Conservation (phyloP, 768 basidiomycete genomes). For the Hericium alpestre region DNA sequence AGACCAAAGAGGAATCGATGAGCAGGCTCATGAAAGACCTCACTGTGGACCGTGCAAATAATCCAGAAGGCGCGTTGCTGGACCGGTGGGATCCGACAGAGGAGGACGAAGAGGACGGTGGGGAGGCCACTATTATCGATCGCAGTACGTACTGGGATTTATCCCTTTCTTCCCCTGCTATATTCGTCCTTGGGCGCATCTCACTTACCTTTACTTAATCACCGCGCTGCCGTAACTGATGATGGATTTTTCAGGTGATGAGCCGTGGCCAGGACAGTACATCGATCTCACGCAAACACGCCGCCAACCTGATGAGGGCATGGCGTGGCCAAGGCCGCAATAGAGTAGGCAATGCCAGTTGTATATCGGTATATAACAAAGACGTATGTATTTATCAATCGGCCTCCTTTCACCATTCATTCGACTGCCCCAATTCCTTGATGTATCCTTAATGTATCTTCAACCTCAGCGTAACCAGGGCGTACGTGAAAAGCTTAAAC, state of each 20-base stretch:
- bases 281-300: slow-evolving; percentile 60
- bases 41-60: slow-evolving; percentile 54
- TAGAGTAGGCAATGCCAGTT: slow-evolving; percentile 19
- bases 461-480: background rate
- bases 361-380: background rate
- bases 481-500: background rate
- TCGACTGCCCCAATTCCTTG: background rate
- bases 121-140: slow-evolving; percentile 54
- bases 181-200: background rate
- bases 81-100: slow-evolving; percentile 60
- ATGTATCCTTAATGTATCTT: slow-evolving; percentile 3
- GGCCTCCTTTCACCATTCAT: no score
- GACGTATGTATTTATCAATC: background rate
- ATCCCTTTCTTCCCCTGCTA: slow-evolving; percentile 5
- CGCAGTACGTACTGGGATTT: slow-evolving; percentile 38
- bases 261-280: slow-evolving; percentile 62
- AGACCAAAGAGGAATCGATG: slow-evolving; percentile 67
- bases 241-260: slow-evolving; percentile 39
- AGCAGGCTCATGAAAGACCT: slow-evolving; percentile 72
- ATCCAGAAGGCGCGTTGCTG: slow-evolving; percentile 42
- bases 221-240: slow-evolving; percentile 8
- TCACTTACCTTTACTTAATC: background rate
- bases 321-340: slow-evolving; percentile 66
- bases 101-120: slow-evolving; percentile 38
- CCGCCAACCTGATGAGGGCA: slow-evolving; percentile 40